Evolutionary conservation across 2,329 filamentous ascomycete genomes (phyloP), one percentile per base, ranked within the genome.

Genomic region (Blastomyces emzantsi): DNA sequence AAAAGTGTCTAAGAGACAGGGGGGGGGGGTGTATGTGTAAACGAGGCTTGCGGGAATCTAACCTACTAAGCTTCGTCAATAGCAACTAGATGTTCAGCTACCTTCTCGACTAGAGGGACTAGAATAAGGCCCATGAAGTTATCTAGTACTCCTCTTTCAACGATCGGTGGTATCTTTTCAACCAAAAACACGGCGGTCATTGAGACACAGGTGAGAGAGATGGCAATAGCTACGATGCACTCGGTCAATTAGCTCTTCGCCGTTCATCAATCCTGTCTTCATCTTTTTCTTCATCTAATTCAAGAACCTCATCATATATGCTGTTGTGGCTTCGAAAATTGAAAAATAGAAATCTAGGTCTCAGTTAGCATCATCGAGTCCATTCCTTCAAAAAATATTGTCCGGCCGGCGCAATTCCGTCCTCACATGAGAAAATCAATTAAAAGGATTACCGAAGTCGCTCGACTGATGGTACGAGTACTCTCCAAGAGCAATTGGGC

Each of bases 1-100:
- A n/a, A n/a, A n/a, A n/a, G n/a, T n/a, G n/a, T n/a, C n/a, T n/a
- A n/a, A n/a, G n/a, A n/a, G n/a, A n/a, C n/a, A n/a, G n/a, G n/a
- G n/a, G n/a, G n/a, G n/a, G n/a, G 41, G 61, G 19, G 22, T 60
- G 25, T n/a, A 49, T 47, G 7, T 22, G 13, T 22, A 41, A 11
- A 41, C 25, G 36, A 30, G 15, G 11, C 36, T 22, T 25, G 30
- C 30, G 28, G n/a, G 41, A 30, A 15, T 39, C 15, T 9, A 64
- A 19, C 70, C 64, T 90, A 88, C 81, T 86, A 93, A 30, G 90
- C 90, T 80, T 95, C 90, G 69, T 94, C 90, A 64, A 95, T 81
- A 52, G 90, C 89, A 1, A 89, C 92, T 57, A 95, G 78, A 75
- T 95, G 90, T 75, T 95, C 90, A 15, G 90, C 90, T 2, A 89